These are phyloP conservation scores for Trametes coccinea DNA, from an alignment of 768 basidiomycete species.

Conservation along the genomic window DNA sequence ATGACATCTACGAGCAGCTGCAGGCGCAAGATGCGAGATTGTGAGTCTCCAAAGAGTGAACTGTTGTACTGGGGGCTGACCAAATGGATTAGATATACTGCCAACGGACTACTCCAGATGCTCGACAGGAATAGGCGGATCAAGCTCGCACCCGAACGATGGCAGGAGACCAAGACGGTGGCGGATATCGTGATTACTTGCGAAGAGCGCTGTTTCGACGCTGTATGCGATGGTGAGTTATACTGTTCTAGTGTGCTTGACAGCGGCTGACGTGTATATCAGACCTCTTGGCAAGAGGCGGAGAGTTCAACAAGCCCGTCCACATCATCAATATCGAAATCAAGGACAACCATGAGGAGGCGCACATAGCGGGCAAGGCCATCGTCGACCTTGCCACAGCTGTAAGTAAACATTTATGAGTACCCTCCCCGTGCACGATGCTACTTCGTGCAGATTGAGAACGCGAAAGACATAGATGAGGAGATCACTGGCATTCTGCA, in stretches of 20 bases:
- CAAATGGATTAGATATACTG: slow-evolving; percentile 65
- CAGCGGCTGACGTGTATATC: slow-evolving; percentile 1
- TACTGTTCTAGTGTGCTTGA: background rate
- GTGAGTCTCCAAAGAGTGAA: slow-evolving; percentile 45
- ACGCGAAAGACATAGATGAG: slow-evolving; percentile 82
- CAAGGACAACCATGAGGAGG: slow-evolving; percentile 99
- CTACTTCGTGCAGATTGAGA: slow-evolving; percentile 67
- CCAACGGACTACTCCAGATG: slow-evolving; percentile 95
- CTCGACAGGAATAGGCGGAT: slow-evolving; percentile 91
- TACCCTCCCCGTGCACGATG: background rate
- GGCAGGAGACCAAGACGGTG: slow-evolving; percentile 88
- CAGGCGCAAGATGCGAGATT: slow-evolving; percentile 77
- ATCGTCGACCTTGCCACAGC: slow-evolving; percentile 89
- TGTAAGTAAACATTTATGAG: slow-evolving; percentile 51
- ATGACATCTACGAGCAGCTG: slow-evolving; percentile 91
- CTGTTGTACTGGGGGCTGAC: background rate
- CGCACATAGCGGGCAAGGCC: slow-evolving; percentile 91
- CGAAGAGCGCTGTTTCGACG: slow-evolving; percentile 98
- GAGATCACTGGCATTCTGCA: slow-evolving; percentile 87
- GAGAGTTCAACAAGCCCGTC: slow-evolving; percentile 91
- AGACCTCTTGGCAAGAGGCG: slow-evolving; percentile 87
- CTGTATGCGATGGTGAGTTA: slow-evolving; percentile 90
- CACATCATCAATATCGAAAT: slow-evolving; percentile 98
- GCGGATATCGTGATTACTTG: slow-evolving; percentile 99
- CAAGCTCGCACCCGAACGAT: slow-evolving; percentile 92